Evolutionary conservation across 306 rosid genomes (phyloP).

Genomic region (Inga leiocalycina): DNA sequence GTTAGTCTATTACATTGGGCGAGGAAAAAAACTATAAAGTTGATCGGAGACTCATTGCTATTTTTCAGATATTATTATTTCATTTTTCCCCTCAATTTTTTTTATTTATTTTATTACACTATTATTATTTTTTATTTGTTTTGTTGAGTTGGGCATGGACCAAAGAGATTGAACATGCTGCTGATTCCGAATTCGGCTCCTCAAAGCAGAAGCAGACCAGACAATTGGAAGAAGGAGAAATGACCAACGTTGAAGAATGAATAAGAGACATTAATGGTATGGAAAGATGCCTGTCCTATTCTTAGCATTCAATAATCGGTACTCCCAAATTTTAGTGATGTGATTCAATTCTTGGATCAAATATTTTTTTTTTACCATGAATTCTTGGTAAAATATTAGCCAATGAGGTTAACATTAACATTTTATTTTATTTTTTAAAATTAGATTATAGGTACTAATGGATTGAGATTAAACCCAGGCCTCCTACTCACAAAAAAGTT

Average conservation of each 20-base stretch:
- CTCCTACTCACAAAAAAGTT: too few relatives aligned
- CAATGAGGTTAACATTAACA: neutral
- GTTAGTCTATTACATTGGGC: constrained; percentile 53
- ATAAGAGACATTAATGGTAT: constrained; percentile 18
- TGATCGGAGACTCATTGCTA: constrained; percentile 49
- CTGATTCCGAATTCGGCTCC: constrained; percentile 78
- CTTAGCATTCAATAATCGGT: constrained; percentile 38
- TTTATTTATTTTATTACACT: constrained; percentile 15
- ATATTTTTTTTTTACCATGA: neutral
- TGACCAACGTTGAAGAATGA: neutral
- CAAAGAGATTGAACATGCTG: constrained; percentile 51
- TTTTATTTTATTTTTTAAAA: neutral
- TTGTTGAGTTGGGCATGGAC: constrained; percentile 45
- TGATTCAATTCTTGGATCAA: neutral
- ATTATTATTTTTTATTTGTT: constrained; percentile 23
- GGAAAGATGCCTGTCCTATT: constrained; percentile 48
- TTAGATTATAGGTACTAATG: too few relatives aligned
- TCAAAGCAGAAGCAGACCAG: constrained; percentile 59
- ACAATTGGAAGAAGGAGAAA: constrained; percentile 63
- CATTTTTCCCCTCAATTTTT: neutral
- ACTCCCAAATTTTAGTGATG: constrained; percentile 41
- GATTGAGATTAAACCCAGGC: too few relatives aligned
- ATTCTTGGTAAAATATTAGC: neutral
- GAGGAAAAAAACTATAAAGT: constrained; percentile 62
- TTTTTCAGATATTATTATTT: constrained; percentile 27